Evolutionary conservation across 2,329 filamentous ascomycete species (phyloP), one percentile per base, ranked within the genome.

Genomic region (Ciborinia camelliae): DNA sequence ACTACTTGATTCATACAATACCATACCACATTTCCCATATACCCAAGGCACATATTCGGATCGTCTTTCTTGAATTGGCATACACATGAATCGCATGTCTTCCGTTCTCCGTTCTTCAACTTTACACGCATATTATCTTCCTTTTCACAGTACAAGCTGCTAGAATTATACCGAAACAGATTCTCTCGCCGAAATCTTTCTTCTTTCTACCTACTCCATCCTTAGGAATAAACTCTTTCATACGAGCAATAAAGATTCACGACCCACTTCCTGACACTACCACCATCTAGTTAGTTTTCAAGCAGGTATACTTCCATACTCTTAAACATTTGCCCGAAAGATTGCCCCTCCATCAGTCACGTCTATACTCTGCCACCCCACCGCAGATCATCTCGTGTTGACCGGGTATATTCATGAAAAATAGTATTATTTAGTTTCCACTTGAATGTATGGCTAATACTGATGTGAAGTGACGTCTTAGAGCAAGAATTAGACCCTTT

Each of bases 401-500:
- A 37, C 61, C 30, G 35, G 43, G 53, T 47, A 63, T 48, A 37
- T 45, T 47, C 18, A 35, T 54, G 28, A 43, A 18, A 23, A 35
- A 20, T 57, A 35, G 28, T 57, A 23, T 39, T 28, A n/a, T n/a
- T 14, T 39, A 58, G 41, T n/a, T 30, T 28, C 26, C 45, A 41
- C 52, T 12, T 57, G 41, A 58, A 48, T 58, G 35, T 63, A 20
- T 63, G 32, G 61, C 61, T 63, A 58, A 58, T 41, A 15, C 39
- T 23, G 30, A 63, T 57, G 51, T 48, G 30, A 63, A 63, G 61
- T 57, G 58, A 55, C 51, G 30, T 54, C 32, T 57, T 62, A 30
- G 35, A 62, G 48, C 20, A 62, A 52, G 47, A 30, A 26, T 14
- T 32, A 53, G 23, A 55, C 20, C 20, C 30, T 41, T 23, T 23